Percentiles rank a stretch among this genome's conserved stretches.
phyloP scores from a whole-genome alignment of 805 yeast species.

The Priceomyces melissophilus region DNA sequence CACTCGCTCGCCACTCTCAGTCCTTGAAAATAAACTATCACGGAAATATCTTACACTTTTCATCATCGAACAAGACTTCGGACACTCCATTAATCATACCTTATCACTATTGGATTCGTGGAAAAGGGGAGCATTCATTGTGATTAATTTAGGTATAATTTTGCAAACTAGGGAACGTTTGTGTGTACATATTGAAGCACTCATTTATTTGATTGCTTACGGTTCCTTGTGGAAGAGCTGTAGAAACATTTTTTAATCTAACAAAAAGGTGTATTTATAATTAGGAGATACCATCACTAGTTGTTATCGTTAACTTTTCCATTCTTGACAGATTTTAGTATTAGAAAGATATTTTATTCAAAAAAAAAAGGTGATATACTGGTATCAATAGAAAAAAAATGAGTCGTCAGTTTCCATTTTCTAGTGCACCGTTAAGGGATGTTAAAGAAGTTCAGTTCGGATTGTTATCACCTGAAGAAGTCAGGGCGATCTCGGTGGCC shows the following conservation, averaged over 20 bases:
- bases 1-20: slow-evolving; percentile 13
- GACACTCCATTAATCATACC: slow-evolving; percentile 4
- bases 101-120: not conserved
- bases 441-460: slow-evolving; percentile 99
- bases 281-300: not conserved
- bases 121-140: no score
- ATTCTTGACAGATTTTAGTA: not conserved
- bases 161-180: not conserved
- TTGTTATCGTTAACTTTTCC: not conserved
- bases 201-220: slow-evolving; percentile 32
- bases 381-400: slow-evolving; percentile 18
- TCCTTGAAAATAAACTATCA: not conserved
- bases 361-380: slow-evolving; percentile 7
- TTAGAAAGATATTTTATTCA: slow-evolving; percentile 3
- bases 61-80: slow-evolving; percentile 1
- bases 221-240: slow-evolving; percentile 4
- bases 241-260: slow-evolving; percentile 3
- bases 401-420: slow-evolving; percentile 73
- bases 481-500: slow-evolving; percentile 94
- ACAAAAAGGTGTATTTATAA: slow-evolving; percentile 1
- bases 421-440: slow-evolving; percentile 97
- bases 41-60: no score
- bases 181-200: slow-evolving; percentile 16
- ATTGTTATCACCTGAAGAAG: slow-evolving; percentile 93
- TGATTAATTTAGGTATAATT: no score